Conservation (phyloP, 129 eudicot genomes). For the Arctium minus region DNA sequence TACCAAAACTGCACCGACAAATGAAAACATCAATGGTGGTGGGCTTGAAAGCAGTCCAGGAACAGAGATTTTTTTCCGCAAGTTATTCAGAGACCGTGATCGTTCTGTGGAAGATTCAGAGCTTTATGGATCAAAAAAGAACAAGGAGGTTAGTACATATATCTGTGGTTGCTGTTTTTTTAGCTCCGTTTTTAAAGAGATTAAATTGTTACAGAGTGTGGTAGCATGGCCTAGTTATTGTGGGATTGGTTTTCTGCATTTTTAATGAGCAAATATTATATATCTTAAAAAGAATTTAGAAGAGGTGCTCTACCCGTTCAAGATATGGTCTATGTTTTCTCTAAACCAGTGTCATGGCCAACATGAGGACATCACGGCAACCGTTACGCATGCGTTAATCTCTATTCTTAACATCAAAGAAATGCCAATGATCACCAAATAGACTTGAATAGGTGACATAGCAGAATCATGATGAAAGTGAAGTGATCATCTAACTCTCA, state of each 20-base stretch:
- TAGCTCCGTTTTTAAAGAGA: background rate
- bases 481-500: too few relatives aligned
- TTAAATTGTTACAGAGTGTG: slow-evolving; percentile 4
- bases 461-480: too few relatives aligned
- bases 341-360: too few relatives aligned
- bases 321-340: background rate
- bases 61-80: slow-evolving; percentile 85
- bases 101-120: slow-evolving; percentile 95
- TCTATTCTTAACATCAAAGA: too few relatives aligned
- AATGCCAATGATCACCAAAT: too few relatives aligned
- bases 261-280: background rate
- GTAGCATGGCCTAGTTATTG: background rate
- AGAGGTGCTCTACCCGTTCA: background rate
- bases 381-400: too few relatives aligned
- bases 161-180: background rate
- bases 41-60: slow-evolving; percentile 95
- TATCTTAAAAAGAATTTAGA: background rate
- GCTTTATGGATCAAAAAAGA: slow-evolving; percentile 75
- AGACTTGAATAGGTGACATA: too few relatives aligned
- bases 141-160: slow-evolving; percentile 63
- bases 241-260: background rate
- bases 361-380: too few relatives aligned
- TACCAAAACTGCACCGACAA: slow-evolving; percentile 38
- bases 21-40: slow-evolving; percentile 43
- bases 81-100: slow-evolving; percentile 92